Evolutionary conservation across 2,329 filamentous ascomycete genomes (phyloP).

Genomic region (Sporothrix brasiliensis): DNA sequence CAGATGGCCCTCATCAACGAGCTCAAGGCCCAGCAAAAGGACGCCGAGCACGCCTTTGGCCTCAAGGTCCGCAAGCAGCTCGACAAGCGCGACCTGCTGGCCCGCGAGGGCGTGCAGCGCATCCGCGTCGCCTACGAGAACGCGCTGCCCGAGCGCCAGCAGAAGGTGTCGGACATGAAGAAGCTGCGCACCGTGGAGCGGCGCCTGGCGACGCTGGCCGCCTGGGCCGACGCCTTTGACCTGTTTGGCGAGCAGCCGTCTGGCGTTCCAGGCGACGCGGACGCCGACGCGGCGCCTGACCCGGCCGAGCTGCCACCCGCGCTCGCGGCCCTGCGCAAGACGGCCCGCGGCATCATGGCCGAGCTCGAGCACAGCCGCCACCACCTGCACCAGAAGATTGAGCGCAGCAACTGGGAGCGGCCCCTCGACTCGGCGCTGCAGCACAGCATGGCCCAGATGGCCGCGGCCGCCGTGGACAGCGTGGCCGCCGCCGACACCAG

Average conservation of each 20-base stretch:
- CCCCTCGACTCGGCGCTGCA: constrained; percentile 84
- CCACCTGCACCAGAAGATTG: constrained; percentile 82
- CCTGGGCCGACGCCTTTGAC: constrained; percentile 93
- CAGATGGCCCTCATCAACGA: constrained; percentile 97
- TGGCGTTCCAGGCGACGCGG: too few relatives aligned
- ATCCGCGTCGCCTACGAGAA: constrained; percentile 85
- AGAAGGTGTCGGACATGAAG: constrained; percentile 77
- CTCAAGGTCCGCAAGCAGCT: constrained; percentile 88
- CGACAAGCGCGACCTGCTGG: constrained; percentile 76
- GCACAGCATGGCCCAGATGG: constrained; percentile 78
- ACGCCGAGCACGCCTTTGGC: constrained; percentile 79
- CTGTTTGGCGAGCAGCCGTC: constrained; percentile 56
- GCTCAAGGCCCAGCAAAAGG: constrained; percentile 87
- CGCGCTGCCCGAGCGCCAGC: constrained; percentile 73
- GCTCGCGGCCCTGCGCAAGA: constrained; percentile 77
- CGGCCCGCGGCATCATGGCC: constrained; percentile 81
- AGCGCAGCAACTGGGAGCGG: constrained; percentile 83
- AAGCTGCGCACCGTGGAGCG: constrained; percentile 80
- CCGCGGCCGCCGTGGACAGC: constrained; percentile 68
- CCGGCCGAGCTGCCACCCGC: constrained; percentile 62
- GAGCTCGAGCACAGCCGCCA: constrained; percentile 90
- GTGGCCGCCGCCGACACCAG: constrained; percentile 59
- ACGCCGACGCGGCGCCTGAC: not conserved
- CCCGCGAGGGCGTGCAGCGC: constrained; percentile 76
- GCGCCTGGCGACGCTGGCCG: constrained; percentile 80